A percentile compares a stretch with the other conserved stretches of the same genome.
These are phyloP conservation scores for Lactarius akahatsu DNA, from an alignment of 768 basidiomycete genomes.

Conservation along the genomic window DNA sequence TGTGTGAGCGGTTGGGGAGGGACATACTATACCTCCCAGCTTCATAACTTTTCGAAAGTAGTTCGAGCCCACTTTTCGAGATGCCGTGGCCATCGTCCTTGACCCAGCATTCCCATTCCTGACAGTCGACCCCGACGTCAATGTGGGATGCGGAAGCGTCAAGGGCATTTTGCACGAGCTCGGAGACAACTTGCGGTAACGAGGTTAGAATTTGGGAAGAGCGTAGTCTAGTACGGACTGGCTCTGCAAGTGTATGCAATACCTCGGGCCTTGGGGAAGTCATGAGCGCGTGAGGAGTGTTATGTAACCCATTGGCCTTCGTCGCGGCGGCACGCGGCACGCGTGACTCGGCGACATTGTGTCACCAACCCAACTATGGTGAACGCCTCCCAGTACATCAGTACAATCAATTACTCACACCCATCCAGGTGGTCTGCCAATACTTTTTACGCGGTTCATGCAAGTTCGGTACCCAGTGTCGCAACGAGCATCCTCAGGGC, in stretches of 20 bases:
- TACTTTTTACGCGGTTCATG: constrained; percentile 62
- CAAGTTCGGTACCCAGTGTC: constrained; percentile 59
- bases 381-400: background rate
- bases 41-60: constrained; percentile 52
- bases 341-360: background rate
- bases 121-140: constrained; percentile 69
- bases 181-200: constrained; percentile 72
- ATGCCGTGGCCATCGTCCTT: constrained; percentile 85
- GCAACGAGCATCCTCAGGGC: constrained; percentile 56
- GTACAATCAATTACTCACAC: background rate
- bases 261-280: background rate
- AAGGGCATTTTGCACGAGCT: constrained; percentile 87
- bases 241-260: constrained; percentile 44
- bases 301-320: background rate
- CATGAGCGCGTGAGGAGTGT: background rate
- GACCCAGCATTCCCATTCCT: constrained; percentile 82
- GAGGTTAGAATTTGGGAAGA: constrained; percentile 85
- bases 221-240: constrained; percentile 71
- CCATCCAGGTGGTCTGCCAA: constrained; percentile 50
- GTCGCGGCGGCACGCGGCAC: background rate
- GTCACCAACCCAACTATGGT: constrained; percentile 12
- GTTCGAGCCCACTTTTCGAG: constrained; percentile 52
- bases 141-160: constrained; percentile 75
- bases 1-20: background rate
- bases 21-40: constrained; percentile 67